These are phyloP conservation scores for Penicillium corylophilum DNA, from an alignment of 2,329 filamentous ascomycete species.

Conservation along the genomic window DNA sequence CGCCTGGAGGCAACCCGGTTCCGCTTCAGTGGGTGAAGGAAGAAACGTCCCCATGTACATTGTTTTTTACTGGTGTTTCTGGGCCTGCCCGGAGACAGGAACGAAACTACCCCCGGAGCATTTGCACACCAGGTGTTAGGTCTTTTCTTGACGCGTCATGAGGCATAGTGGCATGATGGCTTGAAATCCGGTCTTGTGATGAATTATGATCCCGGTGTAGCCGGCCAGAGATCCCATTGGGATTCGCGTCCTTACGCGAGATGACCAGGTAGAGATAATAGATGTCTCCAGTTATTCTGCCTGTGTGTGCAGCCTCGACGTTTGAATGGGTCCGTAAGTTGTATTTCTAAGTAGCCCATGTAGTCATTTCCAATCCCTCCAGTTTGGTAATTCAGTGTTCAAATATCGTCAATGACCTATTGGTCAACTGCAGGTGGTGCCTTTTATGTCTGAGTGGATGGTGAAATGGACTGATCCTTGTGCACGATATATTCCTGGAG, in stretches of 20 bases:
- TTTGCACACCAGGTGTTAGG: slow-evolving; percentile 25
- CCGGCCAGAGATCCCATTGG: slow-evolving; percentile 1
- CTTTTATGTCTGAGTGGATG: not conserved
- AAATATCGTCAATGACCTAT: too few relatives aligned
- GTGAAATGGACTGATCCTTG: not conserved
- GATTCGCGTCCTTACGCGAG: slow-evolving; percentile 3
- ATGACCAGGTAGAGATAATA: slow-evolving; percentile 14
- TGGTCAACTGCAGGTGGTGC: too few relatives aligned
- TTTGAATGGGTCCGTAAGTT: too few relatives aligned
- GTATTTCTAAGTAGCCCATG: too few relatives aligned
- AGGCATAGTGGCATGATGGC: slow-evolving; percentile 16
- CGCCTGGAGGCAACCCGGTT: slow-evolving; percentile 84
- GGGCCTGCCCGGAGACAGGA: slow-evolving; percentile 11
- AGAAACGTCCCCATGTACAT: slow-evolving; percentile 11
- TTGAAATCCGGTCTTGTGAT: slow-evolving; percentile 17
- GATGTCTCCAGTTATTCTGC: not conserved
- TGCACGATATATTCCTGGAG: not conserved
- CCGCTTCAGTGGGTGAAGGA: slow-evolving; percentile 63
- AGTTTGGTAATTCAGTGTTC: too few relatives aligned
- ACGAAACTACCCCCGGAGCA: slow-evolving; percentile 16
- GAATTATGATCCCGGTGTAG: slow-evolving; percentile 23
- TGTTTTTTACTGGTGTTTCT: slow-evolving; percentile 7
- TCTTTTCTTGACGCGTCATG: slow-evolving; percentile 21
- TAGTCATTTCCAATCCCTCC: too few relatives aligned
- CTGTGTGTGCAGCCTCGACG: not conserved